These are phyloP conservation scores for Penium margaritaceum DNA, from an alignment of 139 green algal species.

Conservation along the genomic window DNA sequence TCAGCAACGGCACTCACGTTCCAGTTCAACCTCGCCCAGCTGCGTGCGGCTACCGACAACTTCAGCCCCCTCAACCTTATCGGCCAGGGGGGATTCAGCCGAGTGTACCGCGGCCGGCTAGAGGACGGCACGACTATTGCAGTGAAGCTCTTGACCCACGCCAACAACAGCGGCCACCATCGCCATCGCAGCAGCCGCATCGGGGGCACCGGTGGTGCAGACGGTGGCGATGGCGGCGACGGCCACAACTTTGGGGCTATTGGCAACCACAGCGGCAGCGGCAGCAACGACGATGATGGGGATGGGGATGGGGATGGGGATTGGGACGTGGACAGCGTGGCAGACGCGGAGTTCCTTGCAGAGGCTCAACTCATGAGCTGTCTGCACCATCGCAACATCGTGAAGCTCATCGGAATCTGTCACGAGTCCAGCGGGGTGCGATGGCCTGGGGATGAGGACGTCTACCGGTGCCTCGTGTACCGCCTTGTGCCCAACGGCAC, in stretches of 20 bases:
- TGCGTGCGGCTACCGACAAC: constrained; percentile 22
- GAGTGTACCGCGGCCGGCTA: constrained; percentile 50
- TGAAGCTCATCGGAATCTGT: constrained; percentile 40
- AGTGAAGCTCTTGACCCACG: constrained; percentile 56
- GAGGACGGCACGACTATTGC: constrained; percentile 46
- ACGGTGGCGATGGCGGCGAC: too few species aligned
- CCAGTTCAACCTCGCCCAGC: too few species aligned
- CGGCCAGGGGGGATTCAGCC: constrained; percentile 54
- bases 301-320: neutral
- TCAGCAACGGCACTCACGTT: too few species aligned
- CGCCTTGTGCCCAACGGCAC: constrained; percentile 23
- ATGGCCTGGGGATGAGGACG: too few species aligned
- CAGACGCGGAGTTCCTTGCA: constrained; percentile 22
- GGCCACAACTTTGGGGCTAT: too few species aligned
- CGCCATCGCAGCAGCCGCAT: too few species aligned
- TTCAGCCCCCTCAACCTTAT: constrained; percentile 39
- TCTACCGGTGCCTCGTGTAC: constrained; percentile 34
- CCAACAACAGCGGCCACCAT: too few species aligned
- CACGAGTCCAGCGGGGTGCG: neutral
- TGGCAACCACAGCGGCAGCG: neutral
- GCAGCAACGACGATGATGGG: neutral
- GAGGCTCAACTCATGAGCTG: constrained; percentile 21
- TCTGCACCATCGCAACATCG: constrained; percentile 36
- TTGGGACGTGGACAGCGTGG: too few species aligned
- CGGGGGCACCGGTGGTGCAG: too few species aligned